Base-by-base conservation (phyloP, 805 yeast genomes). In the Tetrapisispora iriomotensis region DNA sequence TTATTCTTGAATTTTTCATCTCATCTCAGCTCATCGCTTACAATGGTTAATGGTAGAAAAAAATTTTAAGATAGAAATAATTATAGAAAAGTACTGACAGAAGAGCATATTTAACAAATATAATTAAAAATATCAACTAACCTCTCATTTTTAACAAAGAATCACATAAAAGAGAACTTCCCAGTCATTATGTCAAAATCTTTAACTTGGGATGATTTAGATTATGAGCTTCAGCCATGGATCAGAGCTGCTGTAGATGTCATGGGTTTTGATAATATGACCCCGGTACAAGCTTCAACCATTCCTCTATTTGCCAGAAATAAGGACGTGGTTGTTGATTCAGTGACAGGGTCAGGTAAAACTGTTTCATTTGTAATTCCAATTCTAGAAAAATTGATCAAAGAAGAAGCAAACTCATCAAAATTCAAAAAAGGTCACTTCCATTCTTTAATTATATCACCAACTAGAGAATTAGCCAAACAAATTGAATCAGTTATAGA, bases 311-410 rank as follows among this genome's bases (percentile, higher is more conserved):
- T 92, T 47, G 62, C 80, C 18, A 77, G 77, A 15, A 82, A 87
- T 54, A 90, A 90, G 53, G 98, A 92, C 62, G 96, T 92, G 3
- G 92, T 92, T 8, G 97, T 87, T 1, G 96, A 92, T 57, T 95
- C 96, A 0, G 95, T 86, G 1, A 92, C 98, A 0, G 98, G 98
- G 0, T 87, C 96, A 0, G 98, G 98, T n/a, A 92, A 92, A 58
- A 92, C 98, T 0, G 60, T 88, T n/a, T 82, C 96, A 3, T 92
- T 83, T 64, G 75, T 79, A 4, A 70, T 92, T 2, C 98, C 98
- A 0, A 71, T 83, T 1, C 52, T 87, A 4, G 90, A 87, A 50
- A 79, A 77, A 48, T 60, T 87, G 7, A 43, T 69, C 6, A 52
- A 56, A 3, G 65, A 60, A 23, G 62, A 61, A 18, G 64, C 62